These are phyloP conservation scores for Solanum commersonii DNA, from an alignment of 257 asterid species.

Conservation along the genomic window DNA sequence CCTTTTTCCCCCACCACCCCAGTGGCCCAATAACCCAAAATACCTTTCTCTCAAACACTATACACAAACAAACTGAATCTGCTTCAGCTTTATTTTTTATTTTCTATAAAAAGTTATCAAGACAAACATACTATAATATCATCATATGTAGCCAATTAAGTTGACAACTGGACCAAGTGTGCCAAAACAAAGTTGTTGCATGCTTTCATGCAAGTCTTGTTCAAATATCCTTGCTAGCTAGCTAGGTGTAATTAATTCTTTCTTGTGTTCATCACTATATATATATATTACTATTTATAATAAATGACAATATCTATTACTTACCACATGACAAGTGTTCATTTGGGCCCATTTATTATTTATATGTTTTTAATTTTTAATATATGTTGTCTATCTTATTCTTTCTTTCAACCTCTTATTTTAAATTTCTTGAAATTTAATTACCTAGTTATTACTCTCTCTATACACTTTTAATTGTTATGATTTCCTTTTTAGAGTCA, in stretches of 20 bases:
- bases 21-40: neutral
- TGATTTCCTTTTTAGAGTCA: no score
- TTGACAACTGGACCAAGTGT: neutral
- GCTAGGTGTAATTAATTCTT: neutral
- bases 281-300: no score
- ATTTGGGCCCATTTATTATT: no score
- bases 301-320: no score
- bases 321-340: no score
- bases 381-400: no score
- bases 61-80: slow-evolving; percentile 3
- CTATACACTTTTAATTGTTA: no score
- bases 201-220: neutral
- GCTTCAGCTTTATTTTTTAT: neutral
- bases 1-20: slow-evolving; percentile 6
- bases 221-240: neutral
- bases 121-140: neutral
- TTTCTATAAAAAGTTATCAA: neutral
- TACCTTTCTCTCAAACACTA: neutral
- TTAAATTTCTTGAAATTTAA: no score
- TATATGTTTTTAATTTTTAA: no score
- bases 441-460: no score
- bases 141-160: neutral
- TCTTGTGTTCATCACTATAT: neutral
- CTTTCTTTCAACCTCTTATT: no score
- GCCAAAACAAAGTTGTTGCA: neutral